Conservation (phyloP, 192 early-diverging fungal species). For the Umbelopsis isabellina region DNA sequence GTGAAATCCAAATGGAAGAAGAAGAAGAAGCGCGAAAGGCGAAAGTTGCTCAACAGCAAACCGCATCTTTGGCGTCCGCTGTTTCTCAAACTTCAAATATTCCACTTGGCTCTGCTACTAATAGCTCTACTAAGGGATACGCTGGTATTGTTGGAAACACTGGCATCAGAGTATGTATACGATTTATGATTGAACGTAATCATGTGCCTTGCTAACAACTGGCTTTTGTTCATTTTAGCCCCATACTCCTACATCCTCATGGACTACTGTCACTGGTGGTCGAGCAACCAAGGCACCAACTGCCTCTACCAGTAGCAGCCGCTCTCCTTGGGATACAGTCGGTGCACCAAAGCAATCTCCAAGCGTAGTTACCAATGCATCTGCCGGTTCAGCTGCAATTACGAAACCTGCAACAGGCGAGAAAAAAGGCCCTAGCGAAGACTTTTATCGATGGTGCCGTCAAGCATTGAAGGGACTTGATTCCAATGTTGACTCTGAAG, state of each 20-base stretch:
- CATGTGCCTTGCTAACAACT: neutral
- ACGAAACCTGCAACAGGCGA: conserved; percentile 2
- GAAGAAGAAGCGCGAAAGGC: conserved; percentile 49
- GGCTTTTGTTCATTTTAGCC: neutral
- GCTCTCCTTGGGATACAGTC: conserved; percentile 28
- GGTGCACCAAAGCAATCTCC: conserved; percentile 10
- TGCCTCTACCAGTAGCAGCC: neutral
- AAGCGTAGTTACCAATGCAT: neutral
- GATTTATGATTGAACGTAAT: neutral
- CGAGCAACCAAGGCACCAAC: conserved; percentile 10
- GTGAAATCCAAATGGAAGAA: conserved; percentile 62
- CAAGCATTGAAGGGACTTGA: conserved; percentile 61
- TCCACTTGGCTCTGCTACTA: conserved; percentile 26
- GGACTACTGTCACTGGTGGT: conserved; percentile 43
- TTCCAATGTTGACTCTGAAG: conserved; percentile 62
- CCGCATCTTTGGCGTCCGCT: conserved; percentile 19
- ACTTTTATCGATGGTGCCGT: conserved; percentile 77
- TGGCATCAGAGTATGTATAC: neutral
- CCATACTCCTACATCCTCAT: conserved; percentile 20
- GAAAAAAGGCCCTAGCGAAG: conserved; percentile 53
- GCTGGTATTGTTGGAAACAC: conserved; percentile 24
- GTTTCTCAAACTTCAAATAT: conserved; percentile 25
- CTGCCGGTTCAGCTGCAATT: conserved; percentile 1
- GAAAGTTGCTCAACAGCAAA: conserved; percentile 30
- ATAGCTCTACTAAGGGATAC: conserved; percentile 27